Percentiles rank a stretch among this genome's conserved stretches.
These are phyloP conservation scores for Lophium mytilinum DNA, from an alignment of 495 filamentous ascomycete species.

Conservation along the genomic window DNA sequence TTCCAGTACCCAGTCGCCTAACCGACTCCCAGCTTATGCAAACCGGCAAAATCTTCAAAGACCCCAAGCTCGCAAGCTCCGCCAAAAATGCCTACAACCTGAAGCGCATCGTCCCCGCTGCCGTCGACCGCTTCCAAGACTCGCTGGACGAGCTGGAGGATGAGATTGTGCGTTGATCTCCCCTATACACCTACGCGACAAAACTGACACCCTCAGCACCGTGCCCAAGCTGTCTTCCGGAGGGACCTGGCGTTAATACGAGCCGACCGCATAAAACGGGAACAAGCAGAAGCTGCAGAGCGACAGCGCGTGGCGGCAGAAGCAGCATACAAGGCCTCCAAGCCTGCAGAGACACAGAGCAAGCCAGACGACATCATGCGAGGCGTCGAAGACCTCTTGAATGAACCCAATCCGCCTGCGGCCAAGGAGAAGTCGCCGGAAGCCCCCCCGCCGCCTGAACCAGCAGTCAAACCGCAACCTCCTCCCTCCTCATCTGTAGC, in stretches of 20 bases:
- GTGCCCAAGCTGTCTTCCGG: conserved; percentile 24
- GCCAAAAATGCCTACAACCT: conserved; percentile 1
- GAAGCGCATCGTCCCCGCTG: conserved; percentile 14
- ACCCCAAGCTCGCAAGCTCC: conserved; percentile 3
- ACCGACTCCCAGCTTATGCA: conserved; percentile 15
- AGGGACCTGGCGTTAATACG: conserved; percentile 26
- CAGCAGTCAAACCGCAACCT: not conserved
- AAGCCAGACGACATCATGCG: not conserved
- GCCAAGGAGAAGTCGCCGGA: not conserved
- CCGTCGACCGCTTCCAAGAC: conserved; percentile 23
- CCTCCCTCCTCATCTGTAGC: not conserved
- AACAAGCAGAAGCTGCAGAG: conserved; percentile 22
- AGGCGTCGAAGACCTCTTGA: not conserved
- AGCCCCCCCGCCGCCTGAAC: not conserved
- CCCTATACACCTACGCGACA: not conserved
- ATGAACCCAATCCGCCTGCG: not conserved
- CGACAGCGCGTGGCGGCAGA: conserved; percentile 19
- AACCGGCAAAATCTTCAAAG: conserved; percentile 16
- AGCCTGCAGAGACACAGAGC: not conserved
- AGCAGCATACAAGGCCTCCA: conserved; percentile 7
- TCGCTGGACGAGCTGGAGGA: conserved; percentile 28
- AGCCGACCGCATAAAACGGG: conserved; percentile 20
- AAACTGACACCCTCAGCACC: not conserved
- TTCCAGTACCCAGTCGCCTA: not conserved
- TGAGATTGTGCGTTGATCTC: conserved; percentile 16